Evolutionary conservation across 306 rosid species (phyloP).

Genomic region (Lupinus albus): DNA sequence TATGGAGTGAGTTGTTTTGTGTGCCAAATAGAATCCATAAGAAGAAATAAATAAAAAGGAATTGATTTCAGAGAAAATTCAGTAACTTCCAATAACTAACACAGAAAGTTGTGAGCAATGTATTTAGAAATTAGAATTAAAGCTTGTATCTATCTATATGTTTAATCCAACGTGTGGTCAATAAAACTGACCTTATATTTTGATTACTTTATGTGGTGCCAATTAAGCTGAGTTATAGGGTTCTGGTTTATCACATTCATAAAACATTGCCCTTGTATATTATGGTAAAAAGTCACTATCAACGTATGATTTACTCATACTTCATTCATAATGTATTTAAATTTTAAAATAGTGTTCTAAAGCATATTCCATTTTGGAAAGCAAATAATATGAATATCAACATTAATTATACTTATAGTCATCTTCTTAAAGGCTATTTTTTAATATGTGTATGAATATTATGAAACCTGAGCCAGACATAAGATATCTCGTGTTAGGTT

Average conservation of each 20-base stretch:
- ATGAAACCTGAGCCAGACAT: no score
- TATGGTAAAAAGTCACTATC: constrained; percentile 13
- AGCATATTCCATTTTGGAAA: background rate
- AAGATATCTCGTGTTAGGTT: no score
- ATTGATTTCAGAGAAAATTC: no score
- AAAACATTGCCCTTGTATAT: background rate
- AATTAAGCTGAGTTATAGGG: no score
- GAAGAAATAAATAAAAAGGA: no score
- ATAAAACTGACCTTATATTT: background rate
- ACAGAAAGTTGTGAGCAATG: background rate
- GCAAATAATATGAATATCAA: constrained; percentile 35
- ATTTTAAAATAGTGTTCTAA: background rate
- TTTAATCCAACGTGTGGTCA: constrained; percentile 17
- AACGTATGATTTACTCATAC: background rate
- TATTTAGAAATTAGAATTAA: constrained; percentile 1
- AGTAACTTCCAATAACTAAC: background rate
- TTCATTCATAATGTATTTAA: background rate
- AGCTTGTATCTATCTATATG: constrained; percentile 2
- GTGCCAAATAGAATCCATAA: no score
- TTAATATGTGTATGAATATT: no score
- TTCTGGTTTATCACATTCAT: no score
- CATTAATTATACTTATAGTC: constrained; percentile 5
- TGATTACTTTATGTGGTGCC: background rate
- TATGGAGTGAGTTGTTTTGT: no score
- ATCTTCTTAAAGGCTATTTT: background rate